These are phyloP conservation scores for Dactylellina drechsleri DNA, from an alignment of 2,329 filamentous ascomycete genomes.

Conservation along the genomic window DNA sequence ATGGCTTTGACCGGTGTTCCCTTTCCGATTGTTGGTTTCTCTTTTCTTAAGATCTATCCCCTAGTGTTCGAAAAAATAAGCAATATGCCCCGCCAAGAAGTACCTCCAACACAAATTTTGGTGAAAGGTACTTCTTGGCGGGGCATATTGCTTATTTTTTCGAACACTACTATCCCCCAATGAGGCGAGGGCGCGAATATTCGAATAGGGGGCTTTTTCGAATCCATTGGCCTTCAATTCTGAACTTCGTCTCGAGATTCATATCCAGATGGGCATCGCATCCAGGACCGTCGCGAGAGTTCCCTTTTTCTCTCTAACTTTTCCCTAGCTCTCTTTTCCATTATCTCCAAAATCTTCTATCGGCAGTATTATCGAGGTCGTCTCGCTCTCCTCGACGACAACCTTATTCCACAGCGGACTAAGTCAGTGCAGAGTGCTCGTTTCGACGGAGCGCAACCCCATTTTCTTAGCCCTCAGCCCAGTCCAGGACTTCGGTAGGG, in stretches of 20 bases:
- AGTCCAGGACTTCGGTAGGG: not conserved
- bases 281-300: slow-evolving; percentile 28
- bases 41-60: too few relatives aligned
- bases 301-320: slow-evolving; percentile 26
- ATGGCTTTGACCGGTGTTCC: not conserved
- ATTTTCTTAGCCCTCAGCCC: slow-evolving; percentile 7
- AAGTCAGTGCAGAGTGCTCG: slow-evolving; percentile 42
- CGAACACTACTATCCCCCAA: slow-evolving; percentile 21
- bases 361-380: slow-evolving; percentile 34
- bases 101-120: too few relatives aligned
- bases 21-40: slow-evolving; percentile 6
- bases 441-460: slow-evolving; percentile 37
- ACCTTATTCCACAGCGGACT: slow-evolving; percentile 34
- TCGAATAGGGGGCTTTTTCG: slow-evolving; percentile 40
- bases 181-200: slow-evolving; percentile 22
- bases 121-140: too few relatives aligned
- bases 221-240: slow-evolving; percentile 15
- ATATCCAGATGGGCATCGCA: slow-evolving; percentile 50
- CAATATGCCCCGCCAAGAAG: too few relatives aligned
- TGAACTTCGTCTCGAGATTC: slow-evolving; percentile 53
- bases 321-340: not conserved
- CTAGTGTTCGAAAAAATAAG: too few relatives aligned
- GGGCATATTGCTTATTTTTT: too few relatives aligned
- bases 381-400: slow-evolving; percentile 14
- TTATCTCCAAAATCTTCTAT: slow-evolving; percentile 33